Evolutionary conservation across 2,329 filamentous ascomycete species (phyloP), one percentile per base, ranked within the genome.

Genomic region (Venturia aucupariae): DNA sequence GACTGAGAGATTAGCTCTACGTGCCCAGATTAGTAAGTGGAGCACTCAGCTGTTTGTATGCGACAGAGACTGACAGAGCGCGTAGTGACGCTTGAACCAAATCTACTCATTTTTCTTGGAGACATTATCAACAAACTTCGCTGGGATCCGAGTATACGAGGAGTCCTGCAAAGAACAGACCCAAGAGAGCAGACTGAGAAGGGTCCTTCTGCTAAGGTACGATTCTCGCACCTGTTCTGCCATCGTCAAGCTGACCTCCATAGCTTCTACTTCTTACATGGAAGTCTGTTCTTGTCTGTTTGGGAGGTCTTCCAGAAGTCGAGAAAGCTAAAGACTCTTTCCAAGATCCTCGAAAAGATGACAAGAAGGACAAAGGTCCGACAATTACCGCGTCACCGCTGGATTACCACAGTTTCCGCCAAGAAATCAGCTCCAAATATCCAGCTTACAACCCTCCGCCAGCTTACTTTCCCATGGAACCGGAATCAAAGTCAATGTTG

Each of bases 371-470:
- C 69, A 84, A 86, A 61, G 88, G 89, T 68, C 87, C 87, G n/a
- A 80, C 90, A 55, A 93, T 99, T 66, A 96, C 90, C 1, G 93
- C 94, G 4, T 97, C 93, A 1, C 94, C 94, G 4, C 79, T 99
- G 13, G 94, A 99, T 72, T 99, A 99, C 72, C 93, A 99, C 73
- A 83, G 92, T 27, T 99, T 99, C 72, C 88, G 94, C 42, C 93
- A 97, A 74, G 94, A 99, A 74, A 93, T 99, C 65, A 95, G 89
- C 19, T 97, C 93, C 2, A 99, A 99, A 76, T 99, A 99, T 73
- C 94, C 94, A 13, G 90, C 94, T 2, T 99, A 99, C 74, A 89
- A 96, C 65, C 92, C 94, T 2, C 94, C 94, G 2, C 87, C 86
- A 63, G 88, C 90, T 1, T 76, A 90, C 6, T 86, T 97, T 66